Evolutionary conservation across 2,329 filamentous ascomycete species (phyloP).

Genomic region (Juglanconis sp.): DNA sequence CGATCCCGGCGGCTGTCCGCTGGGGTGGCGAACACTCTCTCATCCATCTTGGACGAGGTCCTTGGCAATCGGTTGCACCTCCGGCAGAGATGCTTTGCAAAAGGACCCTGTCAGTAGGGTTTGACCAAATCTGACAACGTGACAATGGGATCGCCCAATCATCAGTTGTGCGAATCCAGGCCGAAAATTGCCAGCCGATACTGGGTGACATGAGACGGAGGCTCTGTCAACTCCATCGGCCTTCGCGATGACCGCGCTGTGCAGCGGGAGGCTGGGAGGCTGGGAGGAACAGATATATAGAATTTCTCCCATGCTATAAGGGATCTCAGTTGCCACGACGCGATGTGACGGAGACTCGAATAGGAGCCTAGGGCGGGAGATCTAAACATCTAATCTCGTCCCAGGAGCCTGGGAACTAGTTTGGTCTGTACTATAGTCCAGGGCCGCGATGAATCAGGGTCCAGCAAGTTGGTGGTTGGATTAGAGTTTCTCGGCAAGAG

Average conservation of each 20-base stretch:
- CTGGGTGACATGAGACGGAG: background rate
- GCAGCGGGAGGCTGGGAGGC: no score
- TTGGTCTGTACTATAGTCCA: background rate
- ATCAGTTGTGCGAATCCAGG: background rate
- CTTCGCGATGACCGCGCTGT: no score
- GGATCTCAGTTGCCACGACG: background rate
- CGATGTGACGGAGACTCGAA: background rate
- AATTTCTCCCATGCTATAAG: background rate
- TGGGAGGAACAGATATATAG: background rate
- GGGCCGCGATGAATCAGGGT: slow-evolving; percentile 1
- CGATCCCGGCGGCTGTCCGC: background rate
- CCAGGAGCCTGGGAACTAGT: background rate
- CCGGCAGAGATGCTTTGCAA: background rate
- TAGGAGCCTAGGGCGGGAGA: background rate
- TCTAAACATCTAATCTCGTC: background rate
- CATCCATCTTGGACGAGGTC: background rate
- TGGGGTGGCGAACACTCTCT: background rate
- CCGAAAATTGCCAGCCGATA: background rate
- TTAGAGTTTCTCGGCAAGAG: slow-evolving; percentile 20
- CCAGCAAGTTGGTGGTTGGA: slow-evolving; percentile 2
- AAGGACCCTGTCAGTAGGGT: background rate
- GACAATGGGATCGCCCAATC: background rate
- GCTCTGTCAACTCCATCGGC: no score
- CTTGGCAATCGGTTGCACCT: background rate
- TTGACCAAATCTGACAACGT: background rate